Base-by-base conservation (phyloP, 2,329 filamentous ascomycete species). In the Ascochyta clinopodiicola region DNA sequence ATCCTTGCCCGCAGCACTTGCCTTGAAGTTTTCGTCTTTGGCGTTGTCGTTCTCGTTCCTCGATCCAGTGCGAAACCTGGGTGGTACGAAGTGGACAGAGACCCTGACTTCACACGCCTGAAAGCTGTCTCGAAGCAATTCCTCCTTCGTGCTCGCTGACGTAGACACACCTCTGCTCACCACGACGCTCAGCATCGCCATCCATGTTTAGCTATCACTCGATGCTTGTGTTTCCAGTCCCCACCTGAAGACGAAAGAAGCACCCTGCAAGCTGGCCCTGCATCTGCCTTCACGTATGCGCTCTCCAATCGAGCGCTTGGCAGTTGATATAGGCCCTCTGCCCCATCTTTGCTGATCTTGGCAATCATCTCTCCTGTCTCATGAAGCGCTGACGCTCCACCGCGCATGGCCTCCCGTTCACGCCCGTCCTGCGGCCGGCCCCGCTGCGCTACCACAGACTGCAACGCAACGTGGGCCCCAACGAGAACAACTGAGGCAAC, bases 321-420 rank as follows among this genome's bases (percentile, higher is more conserved):
- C 52, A 17, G 17, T 17, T 17, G 17, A 17, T 17, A 50, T 56
- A 36, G 36, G 45, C 36, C 32, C 22, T 12, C 31, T 22, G 13
- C 38, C 45, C 31, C n/a, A 22, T 43, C 31, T 36, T 22, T 21
- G 19, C 36, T 15, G 34, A 42, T 43, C 46, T 46, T 56, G 52
- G 46, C 46, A 36, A 56, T 45, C 51, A 35, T 44, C 36, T 44
- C 21, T 32, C 34, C 35, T 55, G 42, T 56, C 42, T 50, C 46
- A 37, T 42, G 40, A 50, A 50, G 46, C 52, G 46, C 52, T 50
- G 40, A 56, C 42, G 52, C 45, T 56, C 36, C 46, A 55, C 51
- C 29, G 42, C 52, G 52, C 46, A 38, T 50, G 19, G 29, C 42
- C 36, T 55, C 46, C 31, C 31, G 31, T 34, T 34, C 31, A 34